Base-by-base conservation (phyloP, 2,329 filamentous ascomycete species). In the Cercospora citrullina region DNA sequence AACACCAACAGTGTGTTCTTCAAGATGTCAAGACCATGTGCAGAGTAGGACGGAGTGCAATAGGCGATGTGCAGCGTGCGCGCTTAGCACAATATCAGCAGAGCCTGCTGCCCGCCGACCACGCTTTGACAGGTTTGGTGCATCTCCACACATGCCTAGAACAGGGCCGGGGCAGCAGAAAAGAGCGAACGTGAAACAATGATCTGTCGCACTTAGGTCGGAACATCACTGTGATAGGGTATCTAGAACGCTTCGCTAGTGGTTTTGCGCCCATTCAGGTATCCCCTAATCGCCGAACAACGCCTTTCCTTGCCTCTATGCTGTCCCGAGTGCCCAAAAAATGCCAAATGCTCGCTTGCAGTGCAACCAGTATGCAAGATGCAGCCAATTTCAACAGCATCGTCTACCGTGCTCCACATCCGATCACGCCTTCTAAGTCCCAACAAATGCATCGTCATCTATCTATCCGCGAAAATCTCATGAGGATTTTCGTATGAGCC, bases 401-500 rank as follows among this genome's bases (percentile, higher is more conserved):
- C 45, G 59, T 58, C 16, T 18, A 26, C 39, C 30, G 53, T 21
- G 53, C 26, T 18, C 53, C 53, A 21, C 53, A 33, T 58, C 63
- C 63, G 53, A 63, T 63, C 63, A 66, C 59, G 67, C 67, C 67
- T 42, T 63, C 31, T 65, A 68, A 21, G 59, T 68, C 51, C 45
- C 67, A 33, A 62, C 48, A 60, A 55, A 66, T 66, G 55, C 63
- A 53, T 51, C n/a, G 16, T 21, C 36, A 42, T 48, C 59, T 45
- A 66, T 63, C 63, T 60, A 57, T 57, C 36, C 42, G 58, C 63
- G 59, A 18, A 53, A 51, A 28, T 65, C 30, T 72, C 68, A 71
- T 63, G 67, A 68, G 16, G 62, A 64, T 57, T 69, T 71, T 33
- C 69, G 66, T n/a, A 71, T 63, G 36, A 72, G 39, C 60, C 68